Base-by-base conservation (phyloP, 768 basidiomycete genomes). In the Rhodocollybia butyracea region DNA sequence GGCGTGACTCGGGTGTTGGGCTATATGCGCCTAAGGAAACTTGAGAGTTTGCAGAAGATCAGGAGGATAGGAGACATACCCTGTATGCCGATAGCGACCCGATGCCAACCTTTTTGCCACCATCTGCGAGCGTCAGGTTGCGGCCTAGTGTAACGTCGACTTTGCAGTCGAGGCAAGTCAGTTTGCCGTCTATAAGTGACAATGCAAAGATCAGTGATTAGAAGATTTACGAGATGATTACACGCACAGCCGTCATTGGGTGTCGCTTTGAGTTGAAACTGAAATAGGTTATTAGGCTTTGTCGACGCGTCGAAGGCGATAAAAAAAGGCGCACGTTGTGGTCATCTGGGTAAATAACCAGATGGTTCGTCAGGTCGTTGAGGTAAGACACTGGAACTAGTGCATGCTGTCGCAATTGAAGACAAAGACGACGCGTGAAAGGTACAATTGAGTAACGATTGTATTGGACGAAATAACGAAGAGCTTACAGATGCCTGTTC, bases 151-250 rank as follows among this genome's bases (percentile, higher is more conserved):
- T 19, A 22, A 54, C 46, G 10, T 27, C 30, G 6, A 38, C 7
- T 19, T 32, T 29, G 42, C 53, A 54, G n/a, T 54, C 42, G 12
- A 54, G 53, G 22, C 53, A 54, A 15, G 30, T 54, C 8, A 54
- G 24, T 27, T 32, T 43, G 13, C 53, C 53, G 24, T 29, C 52
- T 54, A 31, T 3, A 19, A 17, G 8, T 24, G 4, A 15, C 29
- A n/a, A 29, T 3, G 38, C 21, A 19, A 15, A 17, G 2, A 24
- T 15, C n/a, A n/a, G n/a, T n/a, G n/a, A n/a, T n/a, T n/a, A n/a
- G n/a, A n/a, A n/a, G n/a, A n/a, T n/a, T n/a, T n/a, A n/a, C n/a
- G n/a, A n/a, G n/a, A n/a, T n/a, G n/a, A n/a, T n/a, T n/a, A n/a
- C n/a, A 52, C 51, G 38, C 21, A 53, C 51, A 53, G 40, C 51